A percentile compares a stretch with the other conserved stretches of the same genome.
phyloP scores from a whole-genome alignment of 208 protist genomes.

The Trypanosoma scelopori region DNA sequence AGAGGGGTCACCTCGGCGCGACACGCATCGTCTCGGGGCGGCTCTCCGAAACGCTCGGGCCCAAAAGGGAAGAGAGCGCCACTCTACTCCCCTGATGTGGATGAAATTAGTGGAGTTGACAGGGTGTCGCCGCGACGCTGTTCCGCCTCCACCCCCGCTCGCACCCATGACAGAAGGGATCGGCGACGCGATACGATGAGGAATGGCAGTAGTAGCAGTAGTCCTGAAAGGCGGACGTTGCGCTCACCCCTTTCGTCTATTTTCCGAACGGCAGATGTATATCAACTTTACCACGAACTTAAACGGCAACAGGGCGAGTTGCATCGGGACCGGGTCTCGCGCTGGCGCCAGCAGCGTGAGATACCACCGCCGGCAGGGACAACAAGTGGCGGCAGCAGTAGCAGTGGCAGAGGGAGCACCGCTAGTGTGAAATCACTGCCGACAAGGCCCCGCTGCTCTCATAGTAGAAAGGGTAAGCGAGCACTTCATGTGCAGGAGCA shows the following conservation, averaged over 20 bases:
- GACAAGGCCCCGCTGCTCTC: not conserved
- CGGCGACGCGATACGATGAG: no score
- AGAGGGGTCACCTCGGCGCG: not conserved
- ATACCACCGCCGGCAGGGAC: not conserved
- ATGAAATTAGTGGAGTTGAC: not conserved
- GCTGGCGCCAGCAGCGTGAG: not conserved
- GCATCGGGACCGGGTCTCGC: slow-evolving; percentile 8
- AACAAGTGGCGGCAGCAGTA: not conserved
- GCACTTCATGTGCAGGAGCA: not conserved
- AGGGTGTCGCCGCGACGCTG: not conserved
- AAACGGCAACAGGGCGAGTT: slow-evolving; percentile 13
- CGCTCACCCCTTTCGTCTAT: not conserved
- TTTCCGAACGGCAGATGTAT: slow-evolving; percentile 22
- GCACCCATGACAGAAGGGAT: not conserved
- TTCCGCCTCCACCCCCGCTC: not conserved
- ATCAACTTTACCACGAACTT: slow-evolving; percentile 23
- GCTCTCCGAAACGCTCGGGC: not conserved
- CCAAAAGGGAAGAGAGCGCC: not conserved
- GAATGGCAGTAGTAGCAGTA: not conserved
- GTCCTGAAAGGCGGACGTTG: not conserved
- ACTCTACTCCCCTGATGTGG: not conserved
- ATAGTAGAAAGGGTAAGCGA: not conserved
- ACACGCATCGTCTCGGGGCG: not conserved
- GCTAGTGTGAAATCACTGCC: not conserved
- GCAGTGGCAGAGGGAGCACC: no score